A percentile compares a stretch with the other conserved stretches of the same genome.
These are phyloP conservation scores for Sclerotinia subarctica DNA, from an alignment of 2,329 filamentous ascomycete species.

Conservation along the genomic window DNA sequence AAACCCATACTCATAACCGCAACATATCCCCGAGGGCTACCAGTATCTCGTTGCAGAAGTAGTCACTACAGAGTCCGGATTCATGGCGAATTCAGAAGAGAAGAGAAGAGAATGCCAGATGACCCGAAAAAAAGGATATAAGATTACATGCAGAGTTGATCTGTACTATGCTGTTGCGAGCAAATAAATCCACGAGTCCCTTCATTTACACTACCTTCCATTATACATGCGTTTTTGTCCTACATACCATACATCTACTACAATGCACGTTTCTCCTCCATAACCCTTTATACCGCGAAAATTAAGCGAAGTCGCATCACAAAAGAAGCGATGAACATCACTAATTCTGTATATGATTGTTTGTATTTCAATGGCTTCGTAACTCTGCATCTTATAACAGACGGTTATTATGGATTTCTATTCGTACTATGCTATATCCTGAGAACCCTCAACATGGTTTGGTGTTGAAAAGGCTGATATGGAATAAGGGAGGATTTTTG, in stretches of 20 bases:
- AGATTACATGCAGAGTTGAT: background rate
- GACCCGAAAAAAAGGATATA: background rate
- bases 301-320: background rate
- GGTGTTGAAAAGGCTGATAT: too few species aligned
- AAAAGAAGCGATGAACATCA: constrained; percentile 1
- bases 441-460: too few species aligned
- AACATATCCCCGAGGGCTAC: background rate
- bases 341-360: background rate
- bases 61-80: background rate
- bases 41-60: too few species aligned
- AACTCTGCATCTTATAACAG: background rate
- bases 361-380: background rate
- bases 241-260: background rate
- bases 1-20: background rate
- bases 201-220: background rate
- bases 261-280: background rate
- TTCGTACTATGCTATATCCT: background rate
- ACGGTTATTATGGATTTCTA: too few species aligned
- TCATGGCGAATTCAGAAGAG: background rate
- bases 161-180: background rate
- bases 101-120: too few species aligned
- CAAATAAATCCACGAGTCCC: too few species aligned
- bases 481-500: too few species aligned
- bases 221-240: too few species aligned
- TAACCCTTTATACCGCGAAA: background rate